Evolutionary conservation across 2,329 filamentous ascomycete species (phyloP).

Genomic region (Zymoseptoria ardabiliae): DNA sequence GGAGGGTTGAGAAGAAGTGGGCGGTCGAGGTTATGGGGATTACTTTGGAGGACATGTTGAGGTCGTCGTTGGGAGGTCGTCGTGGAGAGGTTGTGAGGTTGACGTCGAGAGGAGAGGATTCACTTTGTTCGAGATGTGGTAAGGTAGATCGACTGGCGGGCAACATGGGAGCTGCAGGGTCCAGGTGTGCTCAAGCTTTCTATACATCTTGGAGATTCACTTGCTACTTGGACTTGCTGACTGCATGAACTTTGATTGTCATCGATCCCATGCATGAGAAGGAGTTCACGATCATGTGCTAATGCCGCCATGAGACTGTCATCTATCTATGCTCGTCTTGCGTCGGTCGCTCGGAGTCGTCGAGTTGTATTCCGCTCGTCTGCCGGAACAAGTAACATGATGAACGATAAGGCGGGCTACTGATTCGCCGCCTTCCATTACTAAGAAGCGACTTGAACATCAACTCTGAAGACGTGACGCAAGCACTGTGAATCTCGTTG

Average conservation of each 20-base stretch:
- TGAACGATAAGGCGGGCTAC: too few relatives aligned
- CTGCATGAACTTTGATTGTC: background rate
- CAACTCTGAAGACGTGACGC: too few relatives aligned
- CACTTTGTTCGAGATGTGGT: background rate
- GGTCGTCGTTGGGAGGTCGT: background rate
- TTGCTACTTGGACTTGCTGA: background rate
- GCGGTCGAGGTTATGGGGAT: conserved; percentile 24
- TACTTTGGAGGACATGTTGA: conserved; percentile 22
- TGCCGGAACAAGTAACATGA: too few relatives aligned
- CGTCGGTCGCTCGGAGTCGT: too few relatives aligned
- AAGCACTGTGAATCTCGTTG: too few relatives aligned
- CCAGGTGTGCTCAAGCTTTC: background rate
- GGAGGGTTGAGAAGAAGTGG: conserved; percentile 26
- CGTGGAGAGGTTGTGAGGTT: background rate
- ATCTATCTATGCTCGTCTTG: too few relatives aligned
- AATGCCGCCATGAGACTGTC: background rate
- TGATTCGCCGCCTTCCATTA: too few relatives aligned
- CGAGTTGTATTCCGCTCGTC: too few relatives aligned
- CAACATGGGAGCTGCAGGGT: background rate
- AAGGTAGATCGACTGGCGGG: background rate
- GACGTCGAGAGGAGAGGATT: background rate
- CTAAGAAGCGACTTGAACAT: too few relatives aligned
- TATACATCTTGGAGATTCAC: background rate
- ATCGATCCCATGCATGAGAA: background rate
- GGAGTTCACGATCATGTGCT: background rate